phyloP scores from a whole-genome alignment of 257 asterid species.

The Osmanthus fragrans region DNA sequence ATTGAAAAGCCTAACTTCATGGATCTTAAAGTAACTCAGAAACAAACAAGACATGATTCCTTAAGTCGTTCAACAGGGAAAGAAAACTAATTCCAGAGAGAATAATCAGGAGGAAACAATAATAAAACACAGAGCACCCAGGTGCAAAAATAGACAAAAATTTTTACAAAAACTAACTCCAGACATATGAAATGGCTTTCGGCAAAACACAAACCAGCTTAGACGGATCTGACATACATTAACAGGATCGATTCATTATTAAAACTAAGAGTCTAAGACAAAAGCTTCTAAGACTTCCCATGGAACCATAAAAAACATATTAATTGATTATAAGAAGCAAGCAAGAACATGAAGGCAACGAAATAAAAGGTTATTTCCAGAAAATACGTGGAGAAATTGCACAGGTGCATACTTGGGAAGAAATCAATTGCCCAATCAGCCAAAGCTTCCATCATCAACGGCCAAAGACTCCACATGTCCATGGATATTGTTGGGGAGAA shows the following conservation, averaged over 20 bases:
- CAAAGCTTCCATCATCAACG: conserved; percentile 88
- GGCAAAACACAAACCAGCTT: background rate
- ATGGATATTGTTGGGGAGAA: conserved; percentile 88
- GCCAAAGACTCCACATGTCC: conserved; percentile 99
- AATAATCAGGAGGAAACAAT: background rate
- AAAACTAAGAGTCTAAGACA: background rate
- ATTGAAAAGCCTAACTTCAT: background rate
- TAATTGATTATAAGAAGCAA: conserved; percentile 6
- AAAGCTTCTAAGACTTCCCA: conserved; percentile 15
- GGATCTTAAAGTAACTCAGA: background rate
- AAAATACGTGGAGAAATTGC: background rate
- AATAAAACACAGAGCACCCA: background rate
- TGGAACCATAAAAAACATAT: background rate
- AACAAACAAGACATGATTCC: background rate
- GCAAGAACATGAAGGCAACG: background rate
- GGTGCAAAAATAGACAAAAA: background rate
- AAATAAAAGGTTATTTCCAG: background rate
- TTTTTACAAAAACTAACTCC: background rate
- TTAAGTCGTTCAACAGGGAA: background rate
- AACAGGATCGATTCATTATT: background rate
- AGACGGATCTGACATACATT: background rate
- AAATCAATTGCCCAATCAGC: conserved; percentile 99
- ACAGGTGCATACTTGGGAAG: conserved; percentile 73
- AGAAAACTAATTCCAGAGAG: background rate
- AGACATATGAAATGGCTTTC: background rate